Evolutionary conservation across 2,329 filamentous ascomycete genomes (phyloP), one percentile per base, ranked within the genome.

Genomic region (Cyphellophora europaea): DNA sequence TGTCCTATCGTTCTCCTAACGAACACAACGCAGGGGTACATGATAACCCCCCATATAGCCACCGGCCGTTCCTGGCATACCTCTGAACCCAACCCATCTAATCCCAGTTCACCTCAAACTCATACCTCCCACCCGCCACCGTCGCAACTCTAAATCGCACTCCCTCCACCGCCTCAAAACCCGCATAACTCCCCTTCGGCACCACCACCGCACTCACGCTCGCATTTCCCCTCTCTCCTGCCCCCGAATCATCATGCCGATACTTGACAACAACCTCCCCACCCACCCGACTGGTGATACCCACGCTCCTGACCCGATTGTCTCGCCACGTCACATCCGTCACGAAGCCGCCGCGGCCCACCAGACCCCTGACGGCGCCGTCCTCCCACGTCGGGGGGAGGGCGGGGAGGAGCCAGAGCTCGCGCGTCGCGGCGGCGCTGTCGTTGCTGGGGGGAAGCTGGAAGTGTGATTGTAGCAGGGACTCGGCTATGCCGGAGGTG

Each of bases 401-500:
- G 5, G 59, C 57, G 30, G 62, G 62, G 12, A 63, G 49, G 11
- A 66, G 47, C 15, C 51, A 45, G 40, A 63, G 54, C n/a, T 49
- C 27, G 3, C 49, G 49, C 21, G 54, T 49, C 33, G 55, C 17
- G 21, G 8, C 21, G 8, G 8, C 21, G 8, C n/a, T n/a, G 21
- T 25, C 21, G n/a, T n/a, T n/a, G n/a, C n/a, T n/a, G n/a, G n/a
- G n/a, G n/a, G n/a, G n/a, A n/a, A n/a, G n/a, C 21, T 8, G 8
- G 13, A 33, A 10, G 46, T 36, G 53, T 44, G 49, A 57, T 42
- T 69, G 65, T 11, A 68, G 39, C 19, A 69, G 38, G 50, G 62
- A 63, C 47, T 69, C 66, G 2, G 63, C 42, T 11, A 70, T 61
- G 2, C 63, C 67, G 3, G 62, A 62, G n/a, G 58, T 59, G 2